A percentile compares a stretch with the other conserved stretches of the same genome.
These are phyloP conservation scores for Rhodotorula kratochvilovae DNA, from an alignment of 768 basidiomycete species.

Conservation along the genomic window DNA sequence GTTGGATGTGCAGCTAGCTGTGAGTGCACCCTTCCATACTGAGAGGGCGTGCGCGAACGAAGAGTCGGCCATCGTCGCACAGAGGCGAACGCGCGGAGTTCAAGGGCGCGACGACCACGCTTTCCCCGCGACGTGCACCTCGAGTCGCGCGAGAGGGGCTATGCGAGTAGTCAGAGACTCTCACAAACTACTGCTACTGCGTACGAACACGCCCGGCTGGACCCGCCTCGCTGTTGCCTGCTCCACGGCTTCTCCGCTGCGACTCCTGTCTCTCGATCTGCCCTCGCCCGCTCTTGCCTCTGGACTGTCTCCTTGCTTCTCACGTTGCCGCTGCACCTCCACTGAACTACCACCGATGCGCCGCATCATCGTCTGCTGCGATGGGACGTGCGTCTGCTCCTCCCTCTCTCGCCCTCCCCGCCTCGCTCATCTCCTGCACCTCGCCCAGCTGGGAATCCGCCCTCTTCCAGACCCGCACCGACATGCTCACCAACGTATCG, in stretches of 20 bases:
- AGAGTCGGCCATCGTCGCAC: slow-evolving; percentile 2
- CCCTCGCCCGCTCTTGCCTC: too few species aligned
- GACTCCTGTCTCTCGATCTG: background rate
- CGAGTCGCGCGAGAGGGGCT: too few species aligned
- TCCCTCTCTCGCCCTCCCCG: background rate
- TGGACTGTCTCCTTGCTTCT: too few species aligned
- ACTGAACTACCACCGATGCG: background rate
- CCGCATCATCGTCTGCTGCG: slow-evolving; percentile 12
- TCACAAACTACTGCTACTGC: too few species aligned
- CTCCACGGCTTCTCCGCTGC: background rate
- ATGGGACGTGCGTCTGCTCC: slow-evolving; percentile 13
- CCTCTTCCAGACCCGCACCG: background rate
- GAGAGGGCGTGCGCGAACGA: slow-evolving; percentile 34
- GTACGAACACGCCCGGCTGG: too few species aligned
- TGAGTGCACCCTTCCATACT: slow-evolving; percentile 33
- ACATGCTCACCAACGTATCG: too few species aligned
- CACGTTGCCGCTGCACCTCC: too few species aligned
- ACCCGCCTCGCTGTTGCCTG: background rate
- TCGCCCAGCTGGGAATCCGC: background rate
- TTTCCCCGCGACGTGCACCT: background rate
- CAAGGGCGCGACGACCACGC: background rate
- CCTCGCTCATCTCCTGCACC: background rate
- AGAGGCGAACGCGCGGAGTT: background rate
- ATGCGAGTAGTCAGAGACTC: too few species aligned
- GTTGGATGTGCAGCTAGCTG: background rate